Conservation (phyloP, 345 rosid species). For the Dipteronia sinensis region DNA sequence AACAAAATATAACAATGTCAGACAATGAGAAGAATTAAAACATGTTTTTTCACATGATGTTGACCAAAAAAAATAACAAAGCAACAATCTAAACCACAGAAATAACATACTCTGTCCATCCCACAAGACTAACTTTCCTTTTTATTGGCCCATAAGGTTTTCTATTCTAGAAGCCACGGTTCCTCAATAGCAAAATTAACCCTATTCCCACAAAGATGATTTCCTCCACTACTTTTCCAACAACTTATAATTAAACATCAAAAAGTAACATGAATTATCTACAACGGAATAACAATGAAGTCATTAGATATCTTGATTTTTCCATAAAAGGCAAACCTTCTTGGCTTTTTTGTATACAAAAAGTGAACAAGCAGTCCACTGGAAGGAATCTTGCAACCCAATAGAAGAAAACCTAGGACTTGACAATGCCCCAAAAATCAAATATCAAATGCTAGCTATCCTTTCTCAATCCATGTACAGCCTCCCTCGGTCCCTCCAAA, state of each 20-base stretch:
- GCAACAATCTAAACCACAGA: background rate
- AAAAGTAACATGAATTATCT: background rate
- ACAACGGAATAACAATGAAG: too few species aligned
- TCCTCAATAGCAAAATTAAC: background rate
- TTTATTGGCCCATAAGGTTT: background rate
- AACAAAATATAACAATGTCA: background rate
- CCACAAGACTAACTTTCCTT: background rate
- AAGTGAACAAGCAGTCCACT: too few species aligned
- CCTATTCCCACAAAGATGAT: background rate
- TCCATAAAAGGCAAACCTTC: background rate
- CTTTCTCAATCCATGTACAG: too few species aligned
- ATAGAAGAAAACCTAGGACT: too few species aligned
- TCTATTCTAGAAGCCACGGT: background rate
- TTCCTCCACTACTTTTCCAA: background rate
- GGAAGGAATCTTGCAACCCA: too few species aligned
- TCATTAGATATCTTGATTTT: background rate
- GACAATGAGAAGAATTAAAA: background rate
- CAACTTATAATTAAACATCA: constrained; percentile 1
- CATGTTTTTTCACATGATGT: background rate
- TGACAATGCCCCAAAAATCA: too few species aligned
- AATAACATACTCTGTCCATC: background rate
- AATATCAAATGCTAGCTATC: too few species aligned
- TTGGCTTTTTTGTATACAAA: too few species aligned
- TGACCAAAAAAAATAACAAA: background rate
- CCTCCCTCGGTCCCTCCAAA: too few species aligned